A percentile compares a stretch with the other conserved stretches of the same genome.
Evolutionary conservation across 139 green algal genomes (phyloP).

Genomic region (Diplosphaera chodatii): DNA sequence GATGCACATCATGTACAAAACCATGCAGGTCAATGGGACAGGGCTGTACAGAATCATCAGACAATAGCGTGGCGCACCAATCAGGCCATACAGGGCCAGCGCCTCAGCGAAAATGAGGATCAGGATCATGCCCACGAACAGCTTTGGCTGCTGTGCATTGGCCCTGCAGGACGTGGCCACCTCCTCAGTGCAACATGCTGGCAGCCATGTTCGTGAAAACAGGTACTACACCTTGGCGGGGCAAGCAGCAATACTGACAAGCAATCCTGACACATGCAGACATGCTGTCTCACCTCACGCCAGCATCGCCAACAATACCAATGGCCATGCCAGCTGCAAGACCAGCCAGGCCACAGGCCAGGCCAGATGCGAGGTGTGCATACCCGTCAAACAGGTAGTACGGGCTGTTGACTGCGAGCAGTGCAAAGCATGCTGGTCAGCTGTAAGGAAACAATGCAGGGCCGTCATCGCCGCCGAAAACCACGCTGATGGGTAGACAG

Average conservation of each 20-base stretch:
- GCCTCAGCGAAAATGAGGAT: conserved; percentile 99
- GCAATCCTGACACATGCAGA: neutral
- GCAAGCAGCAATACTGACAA: neutral
- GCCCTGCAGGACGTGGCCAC: conserved; percentile 53
- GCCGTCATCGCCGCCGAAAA: too few relatives aligned
- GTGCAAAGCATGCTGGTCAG: neutral
- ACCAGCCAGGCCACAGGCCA: conserved; percentile 91
- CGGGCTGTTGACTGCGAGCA: conserved; percentile 63
- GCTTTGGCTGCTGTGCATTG: conserved; percentile 99
- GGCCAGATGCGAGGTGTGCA: conserved; percentile 89
- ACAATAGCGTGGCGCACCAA: conserved; percentile 54
- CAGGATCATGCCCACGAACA: conserved; percentile 99
- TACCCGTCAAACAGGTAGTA: conserved; percentile 99
- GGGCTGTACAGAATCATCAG: conserved; percentile 2
- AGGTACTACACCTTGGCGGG: neutral
- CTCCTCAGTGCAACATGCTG: too few relatives aligned
- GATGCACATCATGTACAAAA: neutral
- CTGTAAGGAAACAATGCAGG: too few relatives aligned
- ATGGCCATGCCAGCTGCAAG: conserved; percentile 98
- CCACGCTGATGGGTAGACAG: too few relatives aligned
- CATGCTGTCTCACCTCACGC: conserved; percentile 81
- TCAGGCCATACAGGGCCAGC: conserved; percentile 96
- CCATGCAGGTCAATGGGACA: too few relatives aligned
- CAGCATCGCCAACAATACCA: conserved; percentile 97
- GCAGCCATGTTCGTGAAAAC: too few relatives aligned